A percentile compares a stretch with the other conserved stretches of the same genome.
Conservation (phyloP, 352 stramenopile species). For the Aphanomyces invadans region DNA sequence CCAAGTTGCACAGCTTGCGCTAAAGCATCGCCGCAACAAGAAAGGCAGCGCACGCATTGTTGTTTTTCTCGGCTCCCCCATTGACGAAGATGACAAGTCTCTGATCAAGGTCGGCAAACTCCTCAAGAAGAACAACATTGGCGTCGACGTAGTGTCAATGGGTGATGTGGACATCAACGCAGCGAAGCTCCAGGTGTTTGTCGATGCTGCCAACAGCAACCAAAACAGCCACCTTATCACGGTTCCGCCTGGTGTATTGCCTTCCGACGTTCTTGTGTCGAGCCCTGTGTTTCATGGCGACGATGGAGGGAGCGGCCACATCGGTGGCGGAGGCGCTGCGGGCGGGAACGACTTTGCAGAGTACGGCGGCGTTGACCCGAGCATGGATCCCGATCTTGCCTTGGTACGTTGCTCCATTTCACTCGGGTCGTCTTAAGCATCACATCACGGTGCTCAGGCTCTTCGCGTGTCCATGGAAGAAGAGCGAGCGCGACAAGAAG, state of each 20-base stretch:
- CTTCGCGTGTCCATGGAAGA: constrained; percentile 98
- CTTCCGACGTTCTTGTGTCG: constrained; percentile 95
- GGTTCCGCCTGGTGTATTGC: constrained; percentile 93
- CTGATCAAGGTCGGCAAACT: constrained; percentile 95
- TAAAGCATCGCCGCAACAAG: constrained; percentile 99
- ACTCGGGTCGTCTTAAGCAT: background rate
- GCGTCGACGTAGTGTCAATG: constrained; percentile 97
- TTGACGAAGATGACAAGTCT: constrained; percentile 85
- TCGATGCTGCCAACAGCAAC: constrained; percentile 91
- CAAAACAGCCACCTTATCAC: constrained; percentile 94
- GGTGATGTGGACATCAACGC: constrained; percentile 91
- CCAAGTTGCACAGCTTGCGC: constrained; percentile 93
- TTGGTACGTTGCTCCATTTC: constrained; percentile 60
- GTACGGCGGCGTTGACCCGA: constrained; percentile 96
- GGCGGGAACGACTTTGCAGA: constrained; percentile 82
- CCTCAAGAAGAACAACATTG: constrained; percentile 99
- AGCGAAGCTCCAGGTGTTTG: constrained; percentile 83
- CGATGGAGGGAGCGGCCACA: constrained; percentile 36
- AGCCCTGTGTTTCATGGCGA: constrained; percentile 91
- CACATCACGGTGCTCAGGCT: too few species aligned
- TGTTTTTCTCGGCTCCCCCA: constrained; percentile 94
- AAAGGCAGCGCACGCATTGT: constrained; percentile 93
- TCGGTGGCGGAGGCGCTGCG: constrained; percentile 30
- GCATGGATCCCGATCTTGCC: constrained; percentile 97
- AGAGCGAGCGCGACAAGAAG: constrained; percentile 93